These are phyloP conservation scores for Micromonas pusilla DNA, from an alignment of 139 green algal genomes.

Conservation along the genomic window DNA sequence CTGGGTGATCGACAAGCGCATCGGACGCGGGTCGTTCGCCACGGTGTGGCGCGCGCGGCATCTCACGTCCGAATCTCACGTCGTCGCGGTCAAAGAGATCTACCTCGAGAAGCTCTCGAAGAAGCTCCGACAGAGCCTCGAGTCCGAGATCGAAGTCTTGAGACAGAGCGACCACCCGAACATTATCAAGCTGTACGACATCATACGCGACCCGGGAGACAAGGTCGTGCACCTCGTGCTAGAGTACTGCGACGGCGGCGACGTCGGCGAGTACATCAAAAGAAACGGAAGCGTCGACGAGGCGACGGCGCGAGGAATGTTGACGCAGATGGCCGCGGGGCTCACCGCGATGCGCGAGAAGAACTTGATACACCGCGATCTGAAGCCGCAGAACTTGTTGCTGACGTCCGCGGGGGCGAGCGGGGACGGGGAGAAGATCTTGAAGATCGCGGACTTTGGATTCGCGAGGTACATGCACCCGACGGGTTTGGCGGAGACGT, in stretches of 20 bases:
- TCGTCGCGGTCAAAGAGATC: constrained; percentile 90
- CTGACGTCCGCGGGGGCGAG: constrained; percentile 51
- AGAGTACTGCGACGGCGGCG: constrained; percentile 87
- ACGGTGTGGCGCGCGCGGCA: constrained; percentile 76
- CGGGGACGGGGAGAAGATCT: background rate
- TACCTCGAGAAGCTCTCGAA: constrained; percentile 64
- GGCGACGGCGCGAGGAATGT: constrained; percentile 50
- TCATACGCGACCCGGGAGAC: constrained; percentile 61
- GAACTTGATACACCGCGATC: constrained; percentile 88
- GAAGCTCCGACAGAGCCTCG: constrained; percentile 80
- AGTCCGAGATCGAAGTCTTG: constrained; percentile 81
- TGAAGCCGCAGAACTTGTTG: constrained; percentile 98
- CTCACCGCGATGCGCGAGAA: constrained; percentile 70
- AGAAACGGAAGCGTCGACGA: constrained; percentile 51
- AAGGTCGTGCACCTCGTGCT: constrained; percentile 76
- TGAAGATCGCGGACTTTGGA: constrained; percentile 98
- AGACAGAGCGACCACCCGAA: constrained; percentile 68
- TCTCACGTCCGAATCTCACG: constrained; percentile 39
- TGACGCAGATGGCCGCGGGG: constrained; percentile 77
- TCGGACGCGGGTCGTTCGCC: constrained; percentile 83
- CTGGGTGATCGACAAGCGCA: constrained; percentile 60
- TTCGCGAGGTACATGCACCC: constrained; percentile 70
- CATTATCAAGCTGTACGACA: constrained; percentile 82
- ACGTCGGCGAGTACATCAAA: constrained; percentile 73
- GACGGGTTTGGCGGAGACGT: constrained; percentile 12